Conservation (phyloP, 2,329 filamentous ascomycete species). For the Apiospora saccharicola region DNA sequence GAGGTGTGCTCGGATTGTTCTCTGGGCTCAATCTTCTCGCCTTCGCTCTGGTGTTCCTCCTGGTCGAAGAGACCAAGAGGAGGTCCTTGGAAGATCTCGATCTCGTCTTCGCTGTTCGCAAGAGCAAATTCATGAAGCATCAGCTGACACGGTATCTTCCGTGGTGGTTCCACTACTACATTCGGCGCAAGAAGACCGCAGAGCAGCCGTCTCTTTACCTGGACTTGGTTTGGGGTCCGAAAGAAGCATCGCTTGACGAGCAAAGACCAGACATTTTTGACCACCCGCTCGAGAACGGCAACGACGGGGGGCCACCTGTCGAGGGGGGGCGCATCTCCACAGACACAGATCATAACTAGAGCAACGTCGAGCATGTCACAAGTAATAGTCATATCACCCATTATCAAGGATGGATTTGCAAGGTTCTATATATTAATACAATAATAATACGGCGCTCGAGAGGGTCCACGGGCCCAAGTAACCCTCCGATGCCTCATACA, state of each 20-base stretch:
- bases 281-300: neutral
- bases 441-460: slow-evolving; percentile 1
- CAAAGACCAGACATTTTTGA: neutral
- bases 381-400: neutral
- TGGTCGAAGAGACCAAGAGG: slow-evolving; percentile 52
- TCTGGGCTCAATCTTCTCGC: slow-evolving; percentile 55
- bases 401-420: neutral
- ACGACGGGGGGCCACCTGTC: neutral
- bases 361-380: neutral
- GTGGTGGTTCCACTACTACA: slow-evolving; percentile 41
- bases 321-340: neutral
- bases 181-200: slow-evolving; percentile 23
- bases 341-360: slow-evolving; percentile 1
- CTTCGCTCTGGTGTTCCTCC: slow-evolving; percentile 52
- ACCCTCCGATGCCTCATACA: slow-evolving; percentile 8
- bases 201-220: slow-evolving; percentile 40
- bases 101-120: slow-evolving; percentile 48
- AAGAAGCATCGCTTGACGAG: neutral
- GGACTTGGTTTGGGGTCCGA: slow-evolving; percentile 36
- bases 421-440: slow-evolving; percentile 19
- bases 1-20: slow-evolving; percentile 53
- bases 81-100: slow-evolving; percentile 52
- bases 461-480: slow-evolving; percentile 8
- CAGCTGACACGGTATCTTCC: slow-evolving; percentile 42
- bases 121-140: slow-evolving; percentile 42